Evolutionary conservation across 2,329 filamentous ascomycete genomes (phyloP).

Genomic region (Verticillium klebahnii): DNA sequence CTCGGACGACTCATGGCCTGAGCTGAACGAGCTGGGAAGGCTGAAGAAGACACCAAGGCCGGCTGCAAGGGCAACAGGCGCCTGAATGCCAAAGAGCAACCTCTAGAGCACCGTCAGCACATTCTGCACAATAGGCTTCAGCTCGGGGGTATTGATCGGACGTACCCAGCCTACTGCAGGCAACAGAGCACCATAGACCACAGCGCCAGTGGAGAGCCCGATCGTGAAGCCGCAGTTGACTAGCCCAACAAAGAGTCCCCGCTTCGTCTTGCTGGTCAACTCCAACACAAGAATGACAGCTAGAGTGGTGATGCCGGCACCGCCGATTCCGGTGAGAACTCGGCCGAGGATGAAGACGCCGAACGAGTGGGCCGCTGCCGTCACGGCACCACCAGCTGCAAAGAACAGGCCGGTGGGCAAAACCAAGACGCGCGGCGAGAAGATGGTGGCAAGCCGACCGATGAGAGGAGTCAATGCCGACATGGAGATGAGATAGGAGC

Average conservation of each 20-base stretch:
- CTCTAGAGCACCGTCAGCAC: constrained; percentile 39
- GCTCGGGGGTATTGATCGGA: neutral
- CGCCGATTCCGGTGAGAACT: constrained; percentile 63
- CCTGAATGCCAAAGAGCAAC: constrained; percentile 68
- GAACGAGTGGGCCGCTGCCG: constrained; percentile 55
- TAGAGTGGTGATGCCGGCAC: constrained; percentile 67
- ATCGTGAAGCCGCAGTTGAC: constrained; percentile 69
- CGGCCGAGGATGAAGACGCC: constrained; percentile 64
- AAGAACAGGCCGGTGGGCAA: constrained; percentile 55
- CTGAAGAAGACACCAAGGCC: constrained; percentile 60
- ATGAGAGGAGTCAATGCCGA: constrained; percentile 63
- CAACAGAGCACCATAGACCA: constrained; percentile 63
- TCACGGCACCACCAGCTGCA: constrained; percentile 59
- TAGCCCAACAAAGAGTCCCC: constrained; percentile 70
- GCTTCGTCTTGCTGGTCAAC: constrained; percentile 58
- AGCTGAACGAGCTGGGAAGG: constrained; percentile 47
- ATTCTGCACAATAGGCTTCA: neutral
- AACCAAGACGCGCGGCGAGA: constrained; percentile 63
- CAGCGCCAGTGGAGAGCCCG: constrained; percentile 67
- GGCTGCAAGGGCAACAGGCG: constrained; percentile 56
- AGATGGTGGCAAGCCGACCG: constrained; percentile 69
- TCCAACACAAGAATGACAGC: constrained; percentile 74
- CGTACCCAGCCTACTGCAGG: constrained; percentile 66
- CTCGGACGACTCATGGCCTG: constrained; percentile 28
- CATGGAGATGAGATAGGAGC: constrained; percentile 62